Evolutionary conservation across 192 early-diverging fungal genomes (phyloP), one percentile per base, ranked within the genome.

Genomic region (Coemansia nantahalensis): DNA sequence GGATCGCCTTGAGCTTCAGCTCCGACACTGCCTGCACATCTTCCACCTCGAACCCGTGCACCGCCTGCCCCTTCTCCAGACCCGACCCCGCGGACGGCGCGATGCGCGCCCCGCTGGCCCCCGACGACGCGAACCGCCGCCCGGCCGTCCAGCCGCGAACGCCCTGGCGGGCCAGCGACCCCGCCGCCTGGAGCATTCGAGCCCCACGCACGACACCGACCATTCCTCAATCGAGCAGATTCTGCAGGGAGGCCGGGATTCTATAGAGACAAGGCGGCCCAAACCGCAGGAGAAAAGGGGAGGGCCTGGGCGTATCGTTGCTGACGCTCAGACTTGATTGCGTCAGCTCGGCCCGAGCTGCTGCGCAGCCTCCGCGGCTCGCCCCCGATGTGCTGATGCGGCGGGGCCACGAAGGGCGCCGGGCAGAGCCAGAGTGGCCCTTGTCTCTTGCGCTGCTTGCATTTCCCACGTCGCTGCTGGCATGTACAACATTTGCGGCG

Each of bases 1-100:
- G 75, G 40, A 90, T 76, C 0, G 90, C 88, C 19, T 80, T 84
- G 22, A 93, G 73, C 54, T 92, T 83, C 33, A 93, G 84, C 60
- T 95, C 91, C 23, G 76, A 68, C 14, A 95, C 80, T 21, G 56
- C 57, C 28, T 79, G 79, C 5, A 77, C 61, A 66, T 85, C 53
- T 36, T 67, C 53, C 1, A 76, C 72, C 6, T 57, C 42, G 39
- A 76, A 76, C 6, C 72, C 72, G 24, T 76, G 72, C n/a, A 64
- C 16, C 31, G 60, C 53, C 3, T 62, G 54, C 15, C 55, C 60
- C 14, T 9, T 28, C n/a, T 40, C 45, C n/a, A 74, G 54, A 9
- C 31, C 31, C 31, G 31, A 32, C 31, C 31, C 31, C 5, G 51
- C 45, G 26, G 19, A n/a, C 39, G 40, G 30, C 23, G 33, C 16